A percentile compares a stretch with the other conserved stretches of the same genome.
Conservation (phyloP, 371 early-diverging fungal genomes). For the Circinella minor region DNA sequence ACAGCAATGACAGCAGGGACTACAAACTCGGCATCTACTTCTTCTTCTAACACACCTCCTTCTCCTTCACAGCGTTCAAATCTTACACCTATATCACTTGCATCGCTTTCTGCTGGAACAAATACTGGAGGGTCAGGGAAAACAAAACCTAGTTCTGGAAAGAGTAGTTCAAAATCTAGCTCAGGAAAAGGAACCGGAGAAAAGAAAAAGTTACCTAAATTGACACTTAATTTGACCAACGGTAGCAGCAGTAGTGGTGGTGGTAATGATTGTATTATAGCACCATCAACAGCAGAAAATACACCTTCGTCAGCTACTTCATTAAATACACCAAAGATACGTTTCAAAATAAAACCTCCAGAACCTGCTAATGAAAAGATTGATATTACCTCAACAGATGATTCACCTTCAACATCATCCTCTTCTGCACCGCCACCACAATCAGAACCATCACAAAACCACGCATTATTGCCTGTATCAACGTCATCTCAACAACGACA, state of each 20-base stretch:
- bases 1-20: not conserved
- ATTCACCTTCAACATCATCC: not conserved
- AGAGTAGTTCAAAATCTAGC: not conserved
- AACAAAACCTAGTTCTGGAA: not conserved
- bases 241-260: not conserved
- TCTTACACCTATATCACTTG: conserved; percentile 29
- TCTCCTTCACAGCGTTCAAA: not conserved
- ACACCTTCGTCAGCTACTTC: conserved; percentile 19
- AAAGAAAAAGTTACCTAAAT: conserved; percentile 41
- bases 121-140: not conserved
- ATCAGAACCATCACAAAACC: not conserved
- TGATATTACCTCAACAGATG: not conserved
- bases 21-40: not conserved
- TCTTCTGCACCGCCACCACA: not conserved
- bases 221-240: conserved; percentile 37
- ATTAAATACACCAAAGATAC: conserved; percentile 45
- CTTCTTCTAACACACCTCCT: not conserved
- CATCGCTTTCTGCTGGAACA: conserved; percentile 27
- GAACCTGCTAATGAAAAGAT: conserved; percentile 21
- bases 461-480: too few relatives aligned
- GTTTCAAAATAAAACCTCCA: conserved; percentile 50
- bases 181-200: not conserved
- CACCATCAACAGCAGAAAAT: conserved; percentile 18
- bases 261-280: not conserved
- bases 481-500: too few relatives aligned